Base-by-base conservation (phyloP, 805 yeast genomes). In the Cyberlindnera petersonii region DNA sequence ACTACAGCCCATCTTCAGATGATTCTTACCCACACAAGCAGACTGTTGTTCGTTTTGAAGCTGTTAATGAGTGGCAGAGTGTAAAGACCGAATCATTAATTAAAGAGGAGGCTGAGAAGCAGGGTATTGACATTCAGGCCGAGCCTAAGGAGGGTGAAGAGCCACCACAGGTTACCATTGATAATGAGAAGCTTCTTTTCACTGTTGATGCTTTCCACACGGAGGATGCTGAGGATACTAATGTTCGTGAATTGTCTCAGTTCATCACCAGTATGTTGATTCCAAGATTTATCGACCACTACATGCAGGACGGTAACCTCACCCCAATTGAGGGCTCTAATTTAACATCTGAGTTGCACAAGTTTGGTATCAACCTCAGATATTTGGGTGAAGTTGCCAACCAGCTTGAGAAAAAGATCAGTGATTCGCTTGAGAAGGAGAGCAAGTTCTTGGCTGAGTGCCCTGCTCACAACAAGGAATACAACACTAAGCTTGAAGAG, bases 61-160 rank as follows among this genome's bases (percentile, higher is more conserved):
- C 96, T 14, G 77, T 91, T 33, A 91, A 81, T 50, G 86, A 80
- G 52, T 91, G 96, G 96, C 86, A 93, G 82, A 75, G 75, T 55
- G 62, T 77, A 43, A 77, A 81, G 56, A 72, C 83, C 3, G 66
- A 78, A 30, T 78, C 39, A 9, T 39, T 52, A 16, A 42, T 55
- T 18, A 56, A 51, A 26, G 64, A 63, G n/a, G 67, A 64, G 42
- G 64, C 65, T 15, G 45, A 53, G 35, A 42, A 46, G 33, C 42
- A 62, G 31, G 53, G 54, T 14, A 40, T 53, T 27, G 60, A 56
- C 35, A 28, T 53, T 20, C 8, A 36, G 19, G 53, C 43, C 19
- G 26, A 42, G 3, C 5, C 52, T 5, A 40, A 48, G 23, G 54
- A 53, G 18, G 66, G 61, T 32, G 70, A 65, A 19, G 61, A 63